Base-by-base conservation (phyloP, 257 asterid species). In the Solanum ahanhuiri region DNA sequence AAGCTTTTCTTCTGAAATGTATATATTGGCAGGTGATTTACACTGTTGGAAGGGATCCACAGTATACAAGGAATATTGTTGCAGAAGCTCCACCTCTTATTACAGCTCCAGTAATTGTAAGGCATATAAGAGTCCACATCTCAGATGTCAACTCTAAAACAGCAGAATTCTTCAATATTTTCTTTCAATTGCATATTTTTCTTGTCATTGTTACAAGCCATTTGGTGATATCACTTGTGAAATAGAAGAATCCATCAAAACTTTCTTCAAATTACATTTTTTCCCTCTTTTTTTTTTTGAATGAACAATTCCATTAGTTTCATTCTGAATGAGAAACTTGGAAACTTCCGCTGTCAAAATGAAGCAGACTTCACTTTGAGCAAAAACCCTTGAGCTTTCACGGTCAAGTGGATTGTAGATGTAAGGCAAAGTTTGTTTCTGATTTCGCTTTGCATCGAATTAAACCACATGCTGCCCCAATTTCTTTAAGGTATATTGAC, bases 11-110 rank as follows among this genome's bases (percentile, higher is more conserved):
- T 71, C 71, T 48, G 39, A 51, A 37, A 71, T n/a, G 18, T 33
- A 45, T 20, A 48, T 43, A 48, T 88, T 85, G 66, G 83, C 96
- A 96, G 99, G 97, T 96, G 86, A 96, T 95, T 45, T 93, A 92
- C 91, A 96, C 99, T 60, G 97, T 92, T 86, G 99, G 98, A 85
- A 91, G 98, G 94, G 99, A 96, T 89, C 97, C 95, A 33, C 93
- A 87, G 88, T 89, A 89, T 31, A 91, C 92, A 90, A 93, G 91
- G 83, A 93, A 90, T 89, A 92, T 96, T 84, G 94, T 93, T 85
- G 94, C 98, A 35, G 98, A 96, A 83, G 88, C 91, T 82, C 91
- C 97, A 35, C 98, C 99, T 67, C 90, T 95, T 66, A 92, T 95
- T 81, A 92, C 91, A 83, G 92, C 93, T 89, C 99, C 99, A 82